These are phyloP conservation scores for Talaromyces sp. DNA, from an alignment of 2,329 filamentous ascomycete genomes.

Conservation along the genomic window DNA sequence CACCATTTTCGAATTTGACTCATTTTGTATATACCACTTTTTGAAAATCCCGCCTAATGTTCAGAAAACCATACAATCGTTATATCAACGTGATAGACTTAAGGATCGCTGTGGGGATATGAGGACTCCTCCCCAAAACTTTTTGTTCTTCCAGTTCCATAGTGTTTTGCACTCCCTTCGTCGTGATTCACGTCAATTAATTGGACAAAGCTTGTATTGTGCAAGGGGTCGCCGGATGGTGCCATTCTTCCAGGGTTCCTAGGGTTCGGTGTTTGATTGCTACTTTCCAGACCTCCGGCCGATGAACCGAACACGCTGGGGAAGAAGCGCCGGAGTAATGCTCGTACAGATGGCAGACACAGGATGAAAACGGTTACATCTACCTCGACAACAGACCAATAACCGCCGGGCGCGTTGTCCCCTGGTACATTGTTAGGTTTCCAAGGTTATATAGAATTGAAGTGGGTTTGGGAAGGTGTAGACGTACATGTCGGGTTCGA, in stretches of 20 bases:
- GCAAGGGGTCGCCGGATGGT: background rate
- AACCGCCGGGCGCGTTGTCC: slow-evolving; percentile 19
- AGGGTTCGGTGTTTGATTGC: background rate
- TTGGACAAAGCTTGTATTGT: background rate
- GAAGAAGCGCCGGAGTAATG: slow-evolving; percentile 18
- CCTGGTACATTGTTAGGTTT: slow-evolving; percentile 2
- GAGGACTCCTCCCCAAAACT: background rate
- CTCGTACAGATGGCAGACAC: slow-evolving; percentile 19
- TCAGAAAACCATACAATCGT: too few relatives aligned
- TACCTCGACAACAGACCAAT: slow-evolving; percentile 20
- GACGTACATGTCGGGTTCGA: slow-evolving; percentile 10
- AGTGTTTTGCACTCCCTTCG: background rate
- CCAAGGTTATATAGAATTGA: background rate
- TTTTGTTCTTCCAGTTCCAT: background rate
- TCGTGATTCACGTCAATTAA: background rate
- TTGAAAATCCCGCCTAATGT: too few relatives aligned
- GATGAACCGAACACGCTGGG: slow-evolving; percentile 5
- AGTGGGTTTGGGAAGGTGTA: background rate
- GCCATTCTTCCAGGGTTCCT: background rate
- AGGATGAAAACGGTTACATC: slow-evolving; percentile 19
- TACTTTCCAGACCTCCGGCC: background rate
- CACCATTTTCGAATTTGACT: too few relatives aligned
- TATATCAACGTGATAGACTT: background rate
- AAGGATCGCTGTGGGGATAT: background rate
- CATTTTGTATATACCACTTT: too few relatives aligned